Conservation (phyloP, 2,329 filamentous ascomycete species). For the Curvularia sp. region DNA sequence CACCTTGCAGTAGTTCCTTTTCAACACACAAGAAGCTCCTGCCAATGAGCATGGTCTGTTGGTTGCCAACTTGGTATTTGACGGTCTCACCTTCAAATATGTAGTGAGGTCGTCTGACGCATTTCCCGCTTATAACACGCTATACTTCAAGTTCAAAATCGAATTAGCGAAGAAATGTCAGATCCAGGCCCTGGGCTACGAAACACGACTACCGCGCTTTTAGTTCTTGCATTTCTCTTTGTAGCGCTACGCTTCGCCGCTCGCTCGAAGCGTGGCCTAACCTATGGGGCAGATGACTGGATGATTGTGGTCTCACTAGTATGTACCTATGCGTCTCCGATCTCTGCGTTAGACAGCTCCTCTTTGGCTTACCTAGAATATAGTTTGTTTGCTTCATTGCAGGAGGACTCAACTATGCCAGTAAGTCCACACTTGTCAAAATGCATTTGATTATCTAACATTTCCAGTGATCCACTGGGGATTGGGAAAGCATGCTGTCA, state of each 20-base stretch:
- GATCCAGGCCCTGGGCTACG: constrained; percentile 1
- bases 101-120: background rate
- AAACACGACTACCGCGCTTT: background rate
- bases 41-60: background rate
- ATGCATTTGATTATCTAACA: background rate
- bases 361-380: background rate
- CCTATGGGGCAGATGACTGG: constrained; percentile 15
- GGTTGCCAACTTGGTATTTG: background rate
- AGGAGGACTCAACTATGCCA: constrained; percentile 3
- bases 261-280: constrained; percentile 5
- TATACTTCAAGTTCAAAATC: background rate
- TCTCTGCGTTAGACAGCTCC: constrained; percentile 18
- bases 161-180: background rate
- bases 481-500: constrained; percentile 8
- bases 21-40: background rate
- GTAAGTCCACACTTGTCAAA: background rate
- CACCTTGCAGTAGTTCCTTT: background rate
- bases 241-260: constrained; percentile 3
- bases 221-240: constrained; percentile 7
- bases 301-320: constrained; percentile 13
- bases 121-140: background rate
- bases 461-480: constrained; percentile 2
- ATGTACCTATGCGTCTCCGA: background rate
- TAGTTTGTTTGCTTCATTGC: constrained; percentile 4
- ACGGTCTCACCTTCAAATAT: background rate